Conservation (phyloP, 2,329 filamentous ascomycete species). For the Xylaria sp. region DNA sequence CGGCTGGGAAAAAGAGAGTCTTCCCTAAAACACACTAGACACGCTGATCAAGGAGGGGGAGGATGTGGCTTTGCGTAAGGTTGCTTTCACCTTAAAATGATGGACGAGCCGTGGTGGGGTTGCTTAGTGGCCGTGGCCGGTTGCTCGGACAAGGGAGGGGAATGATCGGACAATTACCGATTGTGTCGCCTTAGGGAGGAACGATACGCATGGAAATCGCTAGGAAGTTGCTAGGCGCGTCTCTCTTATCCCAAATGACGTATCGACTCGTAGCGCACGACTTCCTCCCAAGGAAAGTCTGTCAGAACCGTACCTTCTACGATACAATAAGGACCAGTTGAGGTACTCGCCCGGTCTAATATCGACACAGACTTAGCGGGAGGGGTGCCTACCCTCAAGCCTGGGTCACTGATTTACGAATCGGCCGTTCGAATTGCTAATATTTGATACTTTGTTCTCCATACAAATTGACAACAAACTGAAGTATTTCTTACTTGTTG, state of each 20-base stretch:
- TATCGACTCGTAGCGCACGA: no score
- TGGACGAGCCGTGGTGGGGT: neutral
- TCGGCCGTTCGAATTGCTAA: neutral
- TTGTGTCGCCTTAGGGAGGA: no score
- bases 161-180: no score
- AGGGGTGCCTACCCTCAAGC: neutral
- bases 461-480: neutral
- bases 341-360: neutral
- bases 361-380: neutral
- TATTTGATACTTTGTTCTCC: neutral
- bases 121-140: neutral
- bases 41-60: neutral
- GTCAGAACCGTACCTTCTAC: no score
- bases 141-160: neutral
- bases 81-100: neutral
- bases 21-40: neutral
- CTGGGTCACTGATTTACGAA: neutral
- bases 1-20: neutral
- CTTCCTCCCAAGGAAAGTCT: no score
- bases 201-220: no score
- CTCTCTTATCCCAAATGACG: no score
- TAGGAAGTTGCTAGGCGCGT: no score
- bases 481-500: neutral
- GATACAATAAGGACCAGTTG: no score
- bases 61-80: neutral